Evolutionary conservation across 306 rosid species (phyloP), one percentile per base, ranked within the genome.

Genomic region (Quercus bicolor): DNA sequence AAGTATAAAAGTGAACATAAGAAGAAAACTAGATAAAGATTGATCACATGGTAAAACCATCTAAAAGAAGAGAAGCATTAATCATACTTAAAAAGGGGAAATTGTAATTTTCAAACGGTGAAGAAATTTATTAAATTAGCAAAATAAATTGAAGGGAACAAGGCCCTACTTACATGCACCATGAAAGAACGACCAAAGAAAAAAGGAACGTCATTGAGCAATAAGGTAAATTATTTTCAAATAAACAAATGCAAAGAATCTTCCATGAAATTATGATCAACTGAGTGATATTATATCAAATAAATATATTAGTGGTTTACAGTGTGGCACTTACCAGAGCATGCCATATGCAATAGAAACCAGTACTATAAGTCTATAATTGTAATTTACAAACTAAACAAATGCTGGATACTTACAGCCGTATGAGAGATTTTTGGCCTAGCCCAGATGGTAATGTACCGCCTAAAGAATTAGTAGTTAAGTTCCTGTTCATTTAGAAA

Each of bases 371-470:
- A 65, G 21, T 5, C 8, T 65, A 71, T 5, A 84, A 65, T 24
- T 7, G 60, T 51, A 80, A 80, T 48, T 48, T 34, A 54, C 31
- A 79, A 59, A 28, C 78, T 20, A 65, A 40, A 64, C 53, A 61
- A 24, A 80, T 75, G 66, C 48, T 73, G 61, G 56, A 68, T 62
- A 87, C 99, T 95, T 89, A 93, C 99, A 95, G 86, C 79, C 72
- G 84, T 28, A 23, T 74, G 56, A 93, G 84, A 74, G 97, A 87
- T 78, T 87, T 89, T 84, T 93, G 91, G 76, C 93, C 87, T 0
- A 95, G 87, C 53, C 94, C 99, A 29, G 78, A 23, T 52, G 98
- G 99, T 73, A 95, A 57, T 28, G 65, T 81, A 71, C 98, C 96
- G 24, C 70, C 85, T 89, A 95, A 76, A 78, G 84, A 81, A 86